Evolutionary conservation across 805 yeast genomes (phyloP).

Genomic region (Candida chilensis): DNA sequence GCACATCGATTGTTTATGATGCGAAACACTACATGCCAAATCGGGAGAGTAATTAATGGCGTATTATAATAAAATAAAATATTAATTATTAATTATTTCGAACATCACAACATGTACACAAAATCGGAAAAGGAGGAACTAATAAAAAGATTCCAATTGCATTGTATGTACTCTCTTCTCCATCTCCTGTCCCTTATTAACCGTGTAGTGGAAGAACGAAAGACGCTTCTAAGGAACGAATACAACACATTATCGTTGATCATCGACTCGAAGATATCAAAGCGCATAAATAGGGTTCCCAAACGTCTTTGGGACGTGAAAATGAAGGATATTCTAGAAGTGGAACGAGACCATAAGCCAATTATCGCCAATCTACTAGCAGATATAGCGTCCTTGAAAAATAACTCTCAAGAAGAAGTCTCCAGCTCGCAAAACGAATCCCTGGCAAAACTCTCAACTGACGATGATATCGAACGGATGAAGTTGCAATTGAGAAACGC

Average conservation of each 20-base stretch:
- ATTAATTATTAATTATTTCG: too few species aligned
- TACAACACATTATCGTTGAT: constrained; percentile 7
- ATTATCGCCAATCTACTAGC: constrained; percentile 17
- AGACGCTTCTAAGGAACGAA: constrained; percentile 12
- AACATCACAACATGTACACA: too few species aligned
- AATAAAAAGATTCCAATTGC: constrained; percentile 12
- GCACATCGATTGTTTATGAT: too few species aligned
- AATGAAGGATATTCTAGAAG: constrained; percentile 29
- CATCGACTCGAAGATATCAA: constrained; percentile 23
- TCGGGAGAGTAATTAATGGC: too few species aligned
- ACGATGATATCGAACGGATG: constrained; percentile 9
- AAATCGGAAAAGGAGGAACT: constrained; percentile 25
- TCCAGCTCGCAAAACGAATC: too few species aligned
- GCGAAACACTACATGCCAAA: too few species aligned
- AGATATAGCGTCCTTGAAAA: constrained; percentile 9
- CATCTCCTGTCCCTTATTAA: constrained; percentile 13
- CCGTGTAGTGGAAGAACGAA: constrained; percentile 10
- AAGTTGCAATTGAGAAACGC: constrained; percentile 1
- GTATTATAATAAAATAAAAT: too few species aligned
- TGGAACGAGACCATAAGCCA: constrained; percentile 31
- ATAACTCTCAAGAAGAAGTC: too few species aligned
- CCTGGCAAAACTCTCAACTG: too few species aligned
- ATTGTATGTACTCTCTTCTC: constrained; percentile 1
- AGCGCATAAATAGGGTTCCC: constrained; percentile 36
- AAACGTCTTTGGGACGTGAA: constrained; percentile 41